Base-by-base conservation (phyloP, 768 basidiomycete genomes). In the Terana coerulea region DNA sequence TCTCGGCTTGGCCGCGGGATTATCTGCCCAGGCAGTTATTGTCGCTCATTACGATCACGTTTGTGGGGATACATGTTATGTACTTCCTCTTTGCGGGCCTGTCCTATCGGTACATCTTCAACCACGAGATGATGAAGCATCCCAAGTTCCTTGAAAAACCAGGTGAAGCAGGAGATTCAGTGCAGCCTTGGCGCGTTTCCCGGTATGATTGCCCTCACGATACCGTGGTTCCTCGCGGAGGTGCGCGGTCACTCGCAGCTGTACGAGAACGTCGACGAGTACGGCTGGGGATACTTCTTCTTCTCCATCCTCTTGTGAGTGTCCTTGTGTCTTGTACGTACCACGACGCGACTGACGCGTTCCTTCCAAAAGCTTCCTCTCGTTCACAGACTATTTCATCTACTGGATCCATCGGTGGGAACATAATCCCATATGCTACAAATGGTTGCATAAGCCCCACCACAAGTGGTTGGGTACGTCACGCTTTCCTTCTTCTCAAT, bases 331-430 rank as follows among this genome's bases (percentile, higher is more conserved):
- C 47, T 51, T 6, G 21, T 33, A 12, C 28, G 11, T 5, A 37
- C 25, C 37, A 14, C 14, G n/a, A n/a, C n/a, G n/a, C 49, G 12
- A 35, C 33, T 24, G 39, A 58, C 30, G 21, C 58, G 48, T 54
- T 5, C 43, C 63, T 22, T 57, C 49, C n/a, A n/a, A n/a, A n/a
- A 87, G 84, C 53, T 94, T 88, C 76, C 64, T 95, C 53, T 56
- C 88, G 17, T 90, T 91, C 68, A 99, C 95, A 15, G 97, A 99
- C 69, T 90, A 92, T 60, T 74, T 78, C 61, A 91, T 99, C 57
- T 99, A 99, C 67, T 98, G 95, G 94, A 75, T 95, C n/a, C 97
- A 99, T 64, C 84, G 97, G 22, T 76, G 78, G 70, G 75, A 95
- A 49, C 97, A 99, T 65, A 73, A 86, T 52, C 95, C 95, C 1